A percentile compares a stretch with the other conserved stretches of the same genome.
Conservation (phyloP, 345 rosid genomes). For the Linum trigynum region DNA sequence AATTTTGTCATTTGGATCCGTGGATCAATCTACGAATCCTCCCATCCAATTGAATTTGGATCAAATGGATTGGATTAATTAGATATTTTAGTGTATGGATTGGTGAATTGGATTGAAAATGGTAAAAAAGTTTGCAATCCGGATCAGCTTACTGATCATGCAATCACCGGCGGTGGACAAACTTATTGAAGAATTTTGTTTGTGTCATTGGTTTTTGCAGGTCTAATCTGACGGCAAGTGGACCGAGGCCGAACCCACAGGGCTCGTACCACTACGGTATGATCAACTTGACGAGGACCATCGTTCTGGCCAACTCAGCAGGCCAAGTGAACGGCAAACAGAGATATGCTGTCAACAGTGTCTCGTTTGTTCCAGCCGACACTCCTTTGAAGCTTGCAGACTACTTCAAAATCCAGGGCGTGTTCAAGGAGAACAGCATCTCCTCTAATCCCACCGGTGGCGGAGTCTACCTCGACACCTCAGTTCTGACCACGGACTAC, state of each 20-base stretch:
- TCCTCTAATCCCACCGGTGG: conserved; percentile 55
- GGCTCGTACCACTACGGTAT: conserved; percentile 93
- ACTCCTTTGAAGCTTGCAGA: conserved; percentile 91
- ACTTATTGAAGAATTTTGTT: no score
- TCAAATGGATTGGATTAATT: no score
- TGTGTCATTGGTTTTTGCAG: conserved; percentile 25
- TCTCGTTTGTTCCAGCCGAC: conserved; percentile 57
- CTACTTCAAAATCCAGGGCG: conserved; percentile 76
- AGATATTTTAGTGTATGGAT: no score
- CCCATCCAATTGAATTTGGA: no score
- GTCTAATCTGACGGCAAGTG: conserved; percentile 90
- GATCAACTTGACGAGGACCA: conserved; percentile 67
- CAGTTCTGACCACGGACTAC: conserved; percentile 67
- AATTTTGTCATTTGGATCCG: no score
- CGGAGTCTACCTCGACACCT: conserved; percentile 52
- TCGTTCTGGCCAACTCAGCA: conserved; percentile 60
- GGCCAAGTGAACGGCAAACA: conserved; percentile 78
- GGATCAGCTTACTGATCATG: no score
- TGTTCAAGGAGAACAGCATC: conserved; percentile 65
- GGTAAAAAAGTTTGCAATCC: no score
- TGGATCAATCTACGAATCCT: no score
- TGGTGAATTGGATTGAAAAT: no score
- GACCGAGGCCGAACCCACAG: conserved; percentile 95
- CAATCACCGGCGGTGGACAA: no score
- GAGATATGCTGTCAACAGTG: conserved; percentile 71